A percentile compares a stretch with the other conserved stretches of the same genome.
phyloP scores from a whole-genome alignment of 306 rosid species.

The Sesbania bispinosa region DNA sequence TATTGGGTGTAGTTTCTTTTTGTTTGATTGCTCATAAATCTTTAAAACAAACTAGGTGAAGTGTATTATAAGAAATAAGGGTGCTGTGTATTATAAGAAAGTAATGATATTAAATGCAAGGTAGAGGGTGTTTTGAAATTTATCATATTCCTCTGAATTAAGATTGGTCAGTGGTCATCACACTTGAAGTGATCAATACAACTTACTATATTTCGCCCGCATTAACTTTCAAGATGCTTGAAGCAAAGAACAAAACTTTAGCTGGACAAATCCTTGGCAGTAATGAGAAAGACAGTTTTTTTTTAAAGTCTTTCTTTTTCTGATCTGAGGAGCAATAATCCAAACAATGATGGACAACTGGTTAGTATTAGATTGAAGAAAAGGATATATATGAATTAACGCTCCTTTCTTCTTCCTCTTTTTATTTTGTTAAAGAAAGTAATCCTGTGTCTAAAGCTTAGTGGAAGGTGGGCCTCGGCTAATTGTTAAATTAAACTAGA shows the following conservation, averaged over 20 bases:
- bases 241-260: background rate
- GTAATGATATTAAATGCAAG: too few species aligned
- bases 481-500: too few species aligned
- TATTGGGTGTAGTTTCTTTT: too few species aligned
- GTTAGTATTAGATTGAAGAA: too few species aligned
- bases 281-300: conserved; percentile 26
- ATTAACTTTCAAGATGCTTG: background rate
- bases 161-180: background rate
- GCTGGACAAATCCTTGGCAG: conserved; percentile 32
- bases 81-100: too few species aligned
- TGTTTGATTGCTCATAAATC: too few species aligned
- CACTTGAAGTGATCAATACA: conserved; percentile 14
- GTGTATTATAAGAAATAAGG: too few species aligned
- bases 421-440: background rate
- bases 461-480: too few species aligned
- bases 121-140: conserved; percentile 22
- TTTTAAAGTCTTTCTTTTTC: conserved; percentile 36
- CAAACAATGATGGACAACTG: conserved; percentile 15
- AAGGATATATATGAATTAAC: background rate
- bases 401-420: background rate
- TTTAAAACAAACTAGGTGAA: too few species aligned
- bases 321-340: conserved; percentile 21
- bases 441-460: too few species aligned
- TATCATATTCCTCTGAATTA: background rate
- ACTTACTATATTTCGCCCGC: conserved; percentile 1